Base-by-base conservation (phyloP, 2,329 filamentous ascomycete species). In the Laburnicola sp. region DNA sequence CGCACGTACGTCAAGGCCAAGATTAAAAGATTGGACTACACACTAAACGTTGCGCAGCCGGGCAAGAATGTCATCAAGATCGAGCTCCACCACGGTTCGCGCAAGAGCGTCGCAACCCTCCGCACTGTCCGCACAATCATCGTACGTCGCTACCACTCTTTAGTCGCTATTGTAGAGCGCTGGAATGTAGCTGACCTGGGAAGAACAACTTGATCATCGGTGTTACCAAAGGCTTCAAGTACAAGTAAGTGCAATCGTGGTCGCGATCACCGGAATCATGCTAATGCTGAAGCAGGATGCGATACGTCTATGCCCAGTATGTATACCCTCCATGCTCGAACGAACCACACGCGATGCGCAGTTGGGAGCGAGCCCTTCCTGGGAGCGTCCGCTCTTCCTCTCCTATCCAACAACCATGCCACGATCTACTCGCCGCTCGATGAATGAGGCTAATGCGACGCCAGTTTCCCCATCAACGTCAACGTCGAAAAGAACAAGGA, bases 181-280 rank as follows among this genome's bases (percentile, higher is more conserved):
- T 32, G 54, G 38, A 53, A 27, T 6, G 31, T 46, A 58, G 45
- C 67, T 68, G 56, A 70, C 59, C 47, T 52, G 42, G 52, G 30
- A 48, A 70, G 68, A 90, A 95, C 86, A 99, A 99, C 88, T 78
- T 99, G 82, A 89, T 99, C 80, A 87, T 92, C 73, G 94, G 94
- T 79, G 94, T 99, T 68, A 99, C 94, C 78, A 96, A 93, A 85
- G 94, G 94, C 70, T 99, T 88, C 90, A 95, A 95, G 84, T 99
- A 99, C 89, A 99, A 99, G 60, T 65, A 53, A 47, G 62, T 39
- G 9, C 31, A 23, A 25, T 3, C 3, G n/a, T 6, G 11, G 30
- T 1, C 6, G 10, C 22, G 30, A n/a, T 1, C 2, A 1, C 10
- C 10, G 31, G 23, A 28, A 22, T 38, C 16, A 10, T 37, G 50